A percentile compares a stretch with the other conserved stretches of the same genome.
These are phyloP conservation scores for Trametes pubescens DNA, from an alignment of 1,284 basidiomycete genomes.

Conservation along the genomic window DNA sequence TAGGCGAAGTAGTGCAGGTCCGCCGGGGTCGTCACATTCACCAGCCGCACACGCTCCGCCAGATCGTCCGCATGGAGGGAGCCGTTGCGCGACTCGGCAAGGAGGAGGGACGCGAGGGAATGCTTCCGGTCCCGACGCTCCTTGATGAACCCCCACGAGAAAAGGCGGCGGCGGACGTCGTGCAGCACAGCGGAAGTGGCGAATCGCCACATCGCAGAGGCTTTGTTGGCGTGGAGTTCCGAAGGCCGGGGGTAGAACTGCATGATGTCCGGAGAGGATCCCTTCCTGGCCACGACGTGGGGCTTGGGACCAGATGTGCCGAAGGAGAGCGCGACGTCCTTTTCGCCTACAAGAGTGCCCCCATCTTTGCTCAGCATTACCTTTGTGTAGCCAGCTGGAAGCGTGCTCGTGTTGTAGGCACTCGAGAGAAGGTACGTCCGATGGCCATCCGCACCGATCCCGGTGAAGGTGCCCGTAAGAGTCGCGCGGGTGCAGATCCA, in stretches of 20 bases:
- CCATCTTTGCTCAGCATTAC: conserved; percentile 17
- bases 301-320: background rate
- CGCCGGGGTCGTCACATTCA: conserved; percentile 8
- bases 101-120: conserved; percentile 27
- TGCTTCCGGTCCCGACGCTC: conserved; percentile 18
- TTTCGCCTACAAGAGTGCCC: conserved; percentile 7
- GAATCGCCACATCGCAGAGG: conserved; percentile 38
- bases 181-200: conserved; percentile 30
- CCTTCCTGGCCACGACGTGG: conserved; percentile 28
- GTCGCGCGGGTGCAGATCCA: conserved; percentile 16
- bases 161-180: conserved; percentile 25
- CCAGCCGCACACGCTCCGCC: conserved; percentile 16
- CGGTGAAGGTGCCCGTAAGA: conserved; percentile 3
- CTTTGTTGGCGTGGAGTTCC: conserved; percentile 27
- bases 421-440: conserved; percentile 6
- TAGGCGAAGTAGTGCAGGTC: conserved; percentile 19
- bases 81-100: conserved; percentile 13
- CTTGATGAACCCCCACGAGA: conserved; percentile 18
- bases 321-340: background rate
- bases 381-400: background rate
- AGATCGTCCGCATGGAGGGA: conserved; percentile 13
- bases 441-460: background rate
- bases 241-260: conserved; percentile 33
- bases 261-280: conserved; percentile 24
- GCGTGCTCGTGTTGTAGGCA: conserved; percentile 4